phyloP scores from a whole-genome alignment of 140 eudicot species.

The Anethum foeniculum region DNA sequence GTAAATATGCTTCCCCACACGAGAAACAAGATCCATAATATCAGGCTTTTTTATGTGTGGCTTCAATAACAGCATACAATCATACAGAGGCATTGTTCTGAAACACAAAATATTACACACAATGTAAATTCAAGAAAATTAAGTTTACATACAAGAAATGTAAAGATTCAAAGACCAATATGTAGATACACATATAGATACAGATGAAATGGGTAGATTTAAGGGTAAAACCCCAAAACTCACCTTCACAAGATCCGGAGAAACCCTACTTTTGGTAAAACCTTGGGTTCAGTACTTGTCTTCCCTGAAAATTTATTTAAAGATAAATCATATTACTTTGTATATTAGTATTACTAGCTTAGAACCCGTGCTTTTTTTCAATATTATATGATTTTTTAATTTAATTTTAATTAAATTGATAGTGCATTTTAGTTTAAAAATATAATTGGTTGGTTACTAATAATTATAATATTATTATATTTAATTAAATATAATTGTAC shows the following conservation, averaged over 20 bases:
- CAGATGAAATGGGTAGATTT: not conserved
- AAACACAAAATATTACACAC: not conserved
- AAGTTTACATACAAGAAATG: not conserved
- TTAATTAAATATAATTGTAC: too few relatives aligned
- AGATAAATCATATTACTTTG: too few relatives aligned
- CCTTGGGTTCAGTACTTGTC: not conserved
- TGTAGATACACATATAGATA: not conserved
- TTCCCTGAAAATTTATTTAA: not conserved
- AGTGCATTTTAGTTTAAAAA: too few relatives aligned
- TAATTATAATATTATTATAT: too few relatives aligned
- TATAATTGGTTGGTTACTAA: too few relatives aligned
- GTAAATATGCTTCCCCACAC: slow-evolving; percentile 68
- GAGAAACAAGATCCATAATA: slow-evolving; percentile 47
- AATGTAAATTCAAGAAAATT: not conserved
- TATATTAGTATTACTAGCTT: too few relatives aligned
- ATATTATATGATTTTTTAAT: too few relatives aligned
- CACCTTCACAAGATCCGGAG: not conserved
- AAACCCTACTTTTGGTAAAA: not conserved
- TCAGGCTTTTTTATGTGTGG: slow-evolving; percentile 48
- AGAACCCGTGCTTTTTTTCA: too few relatives aligned
- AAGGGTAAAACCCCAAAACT: not conserved
- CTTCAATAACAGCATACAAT: slow-evolving; percentile 79
- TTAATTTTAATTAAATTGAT: too few relatives aligned
- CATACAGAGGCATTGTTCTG: slow-evolving; percentile 77
- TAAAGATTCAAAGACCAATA: not conserved